These are phyloP conservation scores for Alternaria sp. DNA, from an alignment of 2,329 filamentous ascomycete genomes.

Conservation along the genomic window DNA sequence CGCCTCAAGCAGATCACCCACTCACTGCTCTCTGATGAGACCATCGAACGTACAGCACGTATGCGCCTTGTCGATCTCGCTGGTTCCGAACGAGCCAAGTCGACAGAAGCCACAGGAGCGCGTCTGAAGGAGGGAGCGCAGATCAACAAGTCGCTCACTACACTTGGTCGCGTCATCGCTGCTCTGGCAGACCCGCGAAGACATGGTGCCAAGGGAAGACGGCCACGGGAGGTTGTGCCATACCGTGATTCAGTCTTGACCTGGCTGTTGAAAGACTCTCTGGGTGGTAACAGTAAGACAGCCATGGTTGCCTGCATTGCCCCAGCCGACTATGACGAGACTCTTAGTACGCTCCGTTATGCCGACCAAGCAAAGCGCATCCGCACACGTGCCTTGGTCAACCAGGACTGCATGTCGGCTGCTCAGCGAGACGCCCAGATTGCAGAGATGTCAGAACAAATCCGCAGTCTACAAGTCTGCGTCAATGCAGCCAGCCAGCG, in stretches of 20 bases:
- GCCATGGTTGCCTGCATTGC: slow-evolving; percentile 99
- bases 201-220: slow-evolving; percentile 52
- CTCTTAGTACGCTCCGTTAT: slow-evolving; percentile 92
- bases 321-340: slow-evolving; percentile 96
- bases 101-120: slow-evolving; percentile 92
- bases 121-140: slow-evolving; percentile 94
- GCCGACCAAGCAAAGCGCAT: slow-evolving; percentile 98
- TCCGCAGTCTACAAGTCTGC: slow-evolving; percentile 82
- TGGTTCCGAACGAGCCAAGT: slow-evolving; percentile 92
- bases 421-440: slow-evolving; percentile 96
- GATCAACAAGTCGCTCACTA: slow-evolving; percentile 98
- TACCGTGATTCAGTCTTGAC: slow-evolving; percentile 88
- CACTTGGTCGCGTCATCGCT: slow-evolving; percentile 93
- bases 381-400: slow-evolving; percentile 91
- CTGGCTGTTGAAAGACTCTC: slow-evolving; percentile 92
- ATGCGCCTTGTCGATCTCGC: slow-evolving; percentile 96
- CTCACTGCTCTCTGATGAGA: slow-evolving; percentile 96
- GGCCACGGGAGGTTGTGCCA: slow-evolving; percentile 74
- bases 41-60: slow-evolving; percentile 90
- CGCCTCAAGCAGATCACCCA: slow-evolving; percentile 98
- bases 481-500: slow-evolving; percentile 66
- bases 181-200: slow-evolving; percentile 78
- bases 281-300: slow-evolving; percentile 97
- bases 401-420: slow-evolving; percentile 91
- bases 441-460: slow-evolving; percentile 92